Evolutionary conservation across 176 grass and related monocot genomes (phyloP), one percentile per base, ranked within the genome.

Genomic region (Triticum monococcum): DNA sequence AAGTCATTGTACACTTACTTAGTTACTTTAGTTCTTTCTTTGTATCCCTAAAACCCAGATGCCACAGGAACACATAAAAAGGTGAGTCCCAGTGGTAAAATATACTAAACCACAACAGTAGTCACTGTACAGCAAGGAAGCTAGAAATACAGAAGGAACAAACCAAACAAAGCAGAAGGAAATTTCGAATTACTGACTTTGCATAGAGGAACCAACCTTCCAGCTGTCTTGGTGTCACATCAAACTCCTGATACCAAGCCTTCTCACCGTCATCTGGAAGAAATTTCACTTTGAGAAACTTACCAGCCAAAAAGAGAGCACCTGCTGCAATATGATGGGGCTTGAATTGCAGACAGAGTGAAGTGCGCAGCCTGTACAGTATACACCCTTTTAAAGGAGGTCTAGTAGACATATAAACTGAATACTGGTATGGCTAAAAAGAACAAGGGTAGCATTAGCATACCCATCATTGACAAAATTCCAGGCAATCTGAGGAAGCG

Each of bases 391-490:
- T 87, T 83, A 79, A 82, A 81, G n/a, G 24, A 81, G n/a, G 24
- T 78, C 78, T 57, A 75, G 60, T 64, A 85, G 36, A 80, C 65
- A 91, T 32, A 72, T 30, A 71, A 78, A 78, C 74, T 82, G 78
- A 63, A 54, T 50, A 79, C 73, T 78, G 32, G 46, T 56, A 81
- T 77, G 69, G 76, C 50, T 71, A 85, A 85, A 72, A 18, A 65
- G 18, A n/a, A 28, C 33, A 73, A 85, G 78, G 78, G 88, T 86
- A 88, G 81, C 88, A 87, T 79, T 90, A 92, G 86, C 93, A 81
- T 97, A 95, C 96, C 96, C 96, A 95, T 98, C 96, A 89, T 98
- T 98, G 67, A 98, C 96, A 92, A 98, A 98, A 95, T 94, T 98
- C 96, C 93, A 98, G 54, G 93, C 91, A 90, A 98, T 93, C 83